Evolutionary conservation across 1,139 yeast species (phyloP).

Genomic region (Protomyces inundatus): DNA sequence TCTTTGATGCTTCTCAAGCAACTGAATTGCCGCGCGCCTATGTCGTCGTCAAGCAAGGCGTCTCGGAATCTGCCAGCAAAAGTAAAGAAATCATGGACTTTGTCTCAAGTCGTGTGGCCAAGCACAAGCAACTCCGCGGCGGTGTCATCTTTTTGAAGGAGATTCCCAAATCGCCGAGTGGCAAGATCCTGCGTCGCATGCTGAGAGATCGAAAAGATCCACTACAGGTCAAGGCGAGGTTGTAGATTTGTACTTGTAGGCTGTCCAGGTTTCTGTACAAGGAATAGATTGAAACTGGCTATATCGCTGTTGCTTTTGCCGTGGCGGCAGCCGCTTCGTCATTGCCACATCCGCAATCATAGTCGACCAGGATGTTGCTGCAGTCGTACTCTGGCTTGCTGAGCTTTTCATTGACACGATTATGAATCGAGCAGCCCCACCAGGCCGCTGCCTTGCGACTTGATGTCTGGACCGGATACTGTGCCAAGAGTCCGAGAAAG

Average conservation of each 20-base stretch:
- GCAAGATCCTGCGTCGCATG: slow-evolving; percentile 41
- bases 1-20: slow-evolving; percentile 36
- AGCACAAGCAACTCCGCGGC: slow-evolving; percentile 43
- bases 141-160: slow-evolving; percentile 40
- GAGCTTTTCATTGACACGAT: slow-evolving; percentile 69
- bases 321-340: neutral
- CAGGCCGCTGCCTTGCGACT: slow-evolving; percentile 76
- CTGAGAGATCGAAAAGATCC: slow-evolving; percentile 33
- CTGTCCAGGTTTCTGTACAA: neutral
- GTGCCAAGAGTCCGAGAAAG: slow-evolving; percentile 60
- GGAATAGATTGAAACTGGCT: neutral
- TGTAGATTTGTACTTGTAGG: neutral
- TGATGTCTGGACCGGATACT: slow-evolving; percentile 79
- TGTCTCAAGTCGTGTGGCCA: slow-evolving; percentile 40
- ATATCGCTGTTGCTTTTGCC: neutral
- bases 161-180: slow-evolving; percentile 42
- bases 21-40: slow-evolving; percentile 43
- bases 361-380: slow-evolving; percentile 72
- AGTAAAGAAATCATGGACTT: slow-evolving; percentile 34
- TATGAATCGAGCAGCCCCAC: slow-evolving; percentile 97
- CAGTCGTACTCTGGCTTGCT: slow-evolving; percentile 76
- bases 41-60: slow-evolving; percentile 35
- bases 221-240: slow-evolving; percentile 14
- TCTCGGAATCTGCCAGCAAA: slow-evolving; percentile 25
- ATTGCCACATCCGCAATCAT: slow-evolving; percentile 84